phyloP scores from a whole-genome alignment of 2,329 filamentous ascomycete species.

The Hymenoscyphus linearis region DNA sequence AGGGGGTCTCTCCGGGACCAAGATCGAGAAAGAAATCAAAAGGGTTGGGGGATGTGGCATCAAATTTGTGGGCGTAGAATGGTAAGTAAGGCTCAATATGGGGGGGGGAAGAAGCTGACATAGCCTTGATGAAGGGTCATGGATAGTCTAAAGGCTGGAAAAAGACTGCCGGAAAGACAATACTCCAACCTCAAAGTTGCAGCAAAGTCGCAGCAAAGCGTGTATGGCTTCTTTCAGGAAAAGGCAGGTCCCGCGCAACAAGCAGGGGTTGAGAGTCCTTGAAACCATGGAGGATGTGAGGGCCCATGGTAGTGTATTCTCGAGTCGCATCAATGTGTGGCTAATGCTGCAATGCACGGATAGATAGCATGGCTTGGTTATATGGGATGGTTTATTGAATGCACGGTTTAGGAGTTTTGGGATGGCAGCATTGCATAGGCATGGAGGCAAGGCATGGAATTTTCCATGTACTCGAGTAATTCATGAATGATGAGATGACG shows the following conservation, averaged over 20 bases:
- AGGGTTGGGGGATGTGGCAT: conserved; percentile 62
- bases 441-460: conserved; percentile 16
- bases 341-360: conserved; percentile 5
- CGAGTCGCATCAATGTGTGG: conserved; percentile 3
- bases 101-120: conserved; percentile 4
- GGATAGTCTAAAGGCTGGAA: conserved; percentile 75
- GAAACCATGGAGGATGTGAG: background rate
- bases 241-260: conserved; percentile 5
- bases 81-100: conserved; percentile 43
- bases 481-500: background rate
- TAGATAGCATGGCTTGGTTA: background rate
- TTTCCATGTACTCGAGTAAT: background rate
- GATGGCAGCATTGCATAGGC: conserved; percentile 12
- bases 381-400: background rate
- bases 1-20: conserved; percentile 69
- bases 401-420: conserved; percentile 2
- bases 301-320: background rate
- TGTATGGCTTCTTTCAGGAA: conserved; percentile 48
- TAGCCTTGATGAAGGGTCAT: conserved; percentile 53
- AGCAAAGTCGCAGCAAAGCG: conserved; percentile 56
- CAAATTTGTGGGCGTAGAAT: conserved; percentile 77
- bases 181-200: conserved; percentile 63
- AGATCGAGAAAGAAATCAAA: conserved; percentile 75
- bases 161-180: conserved; percentile 66
- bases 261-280: background rate